phyloP scores from a whole-genome alignment of 208 protist species.

The Dictyostelium gargantuum region DNA sequence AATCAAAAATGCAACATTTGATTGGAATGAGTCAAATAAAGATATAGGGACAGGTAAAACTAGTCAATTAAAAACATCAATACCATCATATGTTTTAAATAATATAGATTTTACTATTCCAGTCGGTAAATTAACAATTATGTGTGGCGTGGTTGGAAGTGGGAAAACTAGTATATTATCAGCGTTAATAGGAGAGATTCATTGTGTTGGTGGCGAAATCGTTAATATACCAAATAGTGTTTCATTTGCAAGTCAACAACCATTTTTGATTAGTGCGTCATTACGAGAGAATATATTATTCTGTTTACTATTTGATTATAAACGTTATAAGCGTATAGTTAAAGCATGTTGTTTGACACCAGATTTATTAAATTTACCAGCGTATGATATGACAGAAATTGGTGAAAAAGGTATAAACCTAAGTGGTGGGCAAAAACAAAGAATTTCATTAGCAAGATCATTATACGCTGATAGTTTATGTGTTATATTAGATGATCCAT shows the following conservation, averaged over 20 bases:
- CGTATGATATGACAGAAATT: conserved; percentile 70
- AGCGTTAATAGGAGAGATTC: conserved; percentile 67
- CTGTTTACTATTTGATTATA: conserved; percentile 80
- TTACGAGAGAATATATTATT: conserved; percentile 93
- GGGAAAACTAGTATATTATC: conserved; percentile 53
- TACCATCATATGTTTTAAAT: background rate
- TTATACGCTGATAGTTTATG: conserved; percentile 79
- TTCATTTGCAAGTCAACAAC: conserved; percentile 90
- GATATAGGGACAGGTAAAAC: background rate
- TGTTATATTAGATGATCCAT: conserved; percentile 90
- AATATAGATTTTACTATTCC: conserved; percentile 25
- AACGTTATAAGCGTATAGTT: conserved; percentile 79
- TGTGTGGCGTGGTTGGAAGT: conserved; percentile 27
- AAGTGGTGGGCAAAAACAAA: conserved; percentile 85
- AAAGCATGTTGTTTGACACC: conserved; percentile 69
- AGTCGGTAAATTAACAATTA: conserved; percentile 22
- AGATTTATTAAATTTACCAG: conserved; percentile 53
- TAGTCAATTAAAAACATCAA: background rate
- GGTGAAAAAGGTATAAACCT: conserved; percentile 58
- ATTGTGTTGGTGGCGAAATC: background rate
- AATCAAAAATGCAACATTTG: conserved; percentile 21
- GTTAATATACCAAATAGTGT: conserved; percentile 55
- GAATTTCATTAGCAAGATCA: conserved; percentile 82
- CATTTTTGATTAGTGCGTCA: conserved; percentile 93
- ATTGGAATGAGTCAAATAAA: background rate